Evolutionary conservation across 768 basidiomycete species (phyloP).

Genomic region (Suillus clintonianus): DNA sequence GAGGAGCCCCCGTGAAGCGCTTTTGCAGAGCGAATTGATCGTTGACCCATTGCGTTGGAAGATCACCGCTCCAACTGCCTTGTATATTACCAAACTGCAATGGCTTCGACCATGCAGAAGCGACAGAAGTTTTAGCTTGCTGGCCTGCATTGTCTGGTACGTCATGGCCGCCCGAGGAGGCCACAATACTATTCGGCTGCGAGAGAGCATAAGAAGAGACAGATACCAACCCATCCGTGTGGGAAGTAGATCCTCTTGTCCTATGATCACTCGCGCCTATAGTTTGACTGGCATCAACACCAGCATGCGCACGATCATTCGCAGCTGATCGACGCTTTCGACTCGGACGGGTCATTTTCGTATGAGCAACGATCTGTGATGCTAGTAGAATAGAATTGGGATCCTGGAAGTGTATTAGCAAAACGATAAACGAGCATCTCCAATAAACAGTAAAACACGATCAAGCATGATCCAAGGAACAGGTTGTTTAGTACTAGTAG

Average conservation of each 20-base stretch:
- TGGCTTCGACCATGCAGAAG: background rate
- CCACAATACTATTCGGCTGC: background rate
- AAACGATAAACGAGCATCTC: background rate
- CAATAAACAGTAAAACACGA: background rate
- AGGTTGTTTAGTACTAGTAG: too few species aligned
- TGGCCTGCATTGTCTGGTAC: too few species aligned
- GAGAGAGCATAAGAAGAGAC: background rate
- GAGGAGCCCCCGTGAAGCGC: too few species aligned
- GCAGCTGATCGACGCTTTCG: background rate
- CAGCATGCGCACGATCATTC: background rate
- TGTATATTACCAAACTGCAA: too few species aligned
- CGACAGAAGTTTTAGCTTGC: background rate
- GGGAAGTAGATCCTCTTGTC: background rate
- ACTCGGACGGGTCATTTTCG: background rate
- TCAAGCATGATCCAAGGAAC: background rate
- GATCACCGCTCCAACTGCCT: too few species aligned
- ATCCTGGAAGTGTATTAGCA: background rate
- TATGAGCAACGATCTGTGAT: background rate
- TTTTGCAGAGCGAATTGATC: too few species aligned
- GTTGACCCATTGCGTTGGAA: too few species aligned
- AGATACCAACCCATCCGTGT: background rate
- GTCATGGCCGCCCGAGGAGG: background rate
- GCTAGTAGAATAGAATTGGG: background rate
- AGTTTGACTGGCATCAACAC: background rate
- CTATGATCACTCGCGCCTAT: background rate